Evolutionary conservation across 2,329 filamentous ascomycete genomes (phyloP), one percentile per base, ranked within the genome.

Genomic region (Claviceps monticola): DNA sequence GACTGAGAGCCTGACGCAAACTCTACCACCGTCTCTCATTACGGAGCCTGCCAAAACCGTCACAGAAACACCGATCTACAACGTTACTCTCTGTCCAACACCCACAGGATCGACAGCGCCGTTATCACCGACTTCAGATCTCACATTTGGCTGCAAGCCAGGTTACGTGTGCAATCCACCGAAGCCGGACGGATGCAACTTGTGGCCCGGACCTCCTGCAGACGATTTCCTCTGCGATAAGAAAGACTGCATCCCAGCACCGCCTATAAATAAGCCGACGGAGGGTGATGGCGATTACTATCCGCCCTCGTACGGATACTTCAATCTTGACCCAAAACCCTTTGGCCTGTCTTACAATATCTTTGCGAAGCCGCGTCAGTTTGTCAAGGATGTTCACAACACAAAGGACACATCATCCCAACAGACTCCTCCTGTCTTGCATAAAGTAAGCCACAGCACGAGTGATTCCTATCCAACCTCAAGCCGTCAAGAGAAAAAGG

Each of bases 331-430:
- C 51, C 69, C 83, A 0, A 62, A 69, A 1, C 71, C 71, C 0
- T 87, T 86, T 53, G 82, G 82, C 4, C 67, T 86, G 16, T 75
- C 71, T 48, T 82, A 78, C 53, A 75, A 75, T 43, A 80, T 86
- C 17, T 86, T 84, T 54, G 70, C 72, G 19, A 59, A 74, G 5
- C 57, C 68, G 1, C 58, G 71, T 11, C 58, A 69, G 5, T 66
- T 65, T 51, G 61, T 66, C 2, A 51, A 68, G 6, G 57, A 66
- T 29, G 68, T 67, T 26, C 61, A 64, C 9, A 60, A 67, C 2
- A 71, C 65, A 0, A 78, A 74, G 1, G 65, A 72, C 49, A 71
- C 70, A 0, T 81, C 77, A 2, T 74, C 76, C 0, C 77, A 80
- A 56, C 60, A 74, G 0, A 67, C 64, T 13, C 52, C 79, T n/a